A percentile compares a stretch with the other conserved stretches of the same genome.
These are phyloP conservation scores for Globisporangium iwayamae DNA, from an alignment of 352 stramenopile species.

Conservation along the genomic window DNA sequence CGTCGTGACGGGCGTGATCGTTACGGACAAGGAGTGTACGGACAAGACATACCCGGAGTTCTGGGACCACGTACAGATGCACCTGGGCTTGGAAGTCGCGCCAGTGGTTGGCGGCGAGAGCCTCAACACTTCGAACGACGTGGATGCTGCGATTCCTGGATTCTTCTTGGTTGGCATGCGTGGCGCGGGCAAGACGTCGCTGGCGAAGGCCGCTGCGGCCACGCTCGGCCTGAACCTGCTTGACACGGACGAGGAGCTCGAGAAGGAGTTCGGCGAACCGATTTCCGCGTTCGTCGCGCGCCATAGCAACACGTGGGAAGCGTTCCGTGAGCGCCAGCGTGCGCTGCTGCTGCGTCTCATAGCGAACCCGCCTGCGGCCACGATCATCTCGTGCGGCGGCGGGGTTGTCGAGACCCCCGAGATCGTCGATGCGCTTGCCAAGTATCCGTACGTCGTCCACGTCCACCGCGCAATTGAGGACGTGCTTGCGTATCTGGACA, in stretches of 20 bases:
- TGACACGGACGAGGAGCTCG: conserved; percentile 77
- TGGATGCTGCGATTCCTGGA: conserved; percentile 24
- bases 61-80: conserved; percentile 80
- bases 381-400: conserved; percentile 81
- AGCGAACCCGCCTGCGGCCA: conserved; percentile 46
- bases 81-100: conserved; percentile 54
- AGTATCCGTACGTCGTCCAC: conserved; percentile 71
- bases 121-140: conserved; percentile 7
- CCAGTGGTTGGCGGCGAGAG: conserved; percentile 35
- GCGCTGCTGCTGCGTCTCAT: conserved; percentile 60
- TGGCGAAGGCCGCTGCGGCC: conserved; percentile 48
- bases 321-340: conserved; percentile 69
- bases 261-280: conserved; percentile 58
- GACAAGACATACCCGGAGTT: conserved; percentile 98
- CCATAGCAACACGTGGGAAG: conserved; percentile 63
- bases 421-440: conserved; percentile 54
- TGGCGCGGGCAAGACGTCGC: conserved; percentile 79
- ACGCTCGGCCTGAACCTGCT: conserved; percentile 56
- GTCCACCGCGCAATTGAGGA: conserved; percentile 68
- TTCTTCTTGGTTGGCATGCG: conserved; percentile 88
- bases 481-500: conserved; percentile 59
- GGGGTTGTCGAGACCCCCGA: conserved; percentile 75
- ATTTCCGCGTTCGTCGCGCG: conserved; percentile 67
- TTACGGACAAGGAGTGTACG: conserved; percentile 97
- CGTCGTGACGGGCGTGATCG: conserved; percentile 89